phyloP scores from a whole-genome alignment of 148 eudicot genomes.

The Beta vulgaris region DNA sequence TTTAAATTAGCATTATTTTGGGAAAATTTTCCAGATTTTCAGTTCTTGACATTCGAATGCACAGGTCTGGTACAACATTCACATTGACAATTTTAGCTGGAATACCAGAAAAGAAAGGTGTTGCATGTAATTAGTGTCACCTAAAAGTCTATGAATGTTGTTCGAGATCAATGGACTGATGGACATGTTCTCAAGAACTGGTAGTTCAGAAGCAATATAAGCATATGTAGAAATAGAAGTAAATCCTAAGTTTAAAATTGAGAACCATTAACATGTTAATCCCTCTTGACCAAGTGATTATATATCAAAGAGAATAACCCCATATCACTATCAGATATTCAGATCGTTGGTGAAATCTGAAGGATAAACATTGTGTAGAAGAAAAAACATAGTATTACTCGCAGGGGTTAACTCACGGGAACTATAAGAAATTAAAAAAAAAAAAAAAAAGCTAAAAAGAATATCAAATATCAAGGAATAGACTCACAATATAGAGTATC shows the following conservation, averaged over 20 bases:
- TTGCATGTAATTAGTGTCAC: too few species aligned
- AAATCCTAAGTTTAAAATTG: background rate
- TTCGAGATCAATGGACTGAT: too few species aligned
- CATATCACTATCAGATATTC: too few species aligned
- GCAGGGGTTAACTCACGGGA: background rate
- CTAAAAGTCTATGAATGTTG: too few species aligned
- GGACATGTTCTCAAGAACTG: too few species aligned
- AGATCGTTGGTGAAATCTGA: background rate
- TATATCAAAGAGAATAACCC: too few species aligned
- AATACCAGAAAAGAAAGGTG: background rate
- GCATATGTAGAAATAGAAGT: too few species aligned
- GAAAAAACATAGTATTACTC: background rate
- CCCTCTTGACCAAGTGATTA: background rate
- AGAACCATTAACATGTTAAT: background rate
- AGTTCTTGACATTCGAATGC: background rate
- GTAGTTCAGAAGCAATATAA: too few species aligned
- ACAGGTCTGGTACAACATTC: background rate
- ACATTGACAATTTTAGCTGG: background rate
- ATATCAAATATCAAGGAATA: conserved; percentile 12
- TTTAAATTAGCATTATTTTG: too few species aligned
- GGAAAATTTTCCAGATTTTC: background rate
- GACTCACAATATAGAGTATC: conserved; percentile 81
- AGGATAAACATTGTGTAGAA: background rate
- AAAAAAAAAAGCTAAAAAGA: background rate
- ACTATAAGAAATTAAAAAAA: background rate